These are phyloP conservation scores for Huntiella moniliformis DNA, from an alignment of 2,329 filamentous ascomycete genomes.

Conservation along the genomic window DNA sequence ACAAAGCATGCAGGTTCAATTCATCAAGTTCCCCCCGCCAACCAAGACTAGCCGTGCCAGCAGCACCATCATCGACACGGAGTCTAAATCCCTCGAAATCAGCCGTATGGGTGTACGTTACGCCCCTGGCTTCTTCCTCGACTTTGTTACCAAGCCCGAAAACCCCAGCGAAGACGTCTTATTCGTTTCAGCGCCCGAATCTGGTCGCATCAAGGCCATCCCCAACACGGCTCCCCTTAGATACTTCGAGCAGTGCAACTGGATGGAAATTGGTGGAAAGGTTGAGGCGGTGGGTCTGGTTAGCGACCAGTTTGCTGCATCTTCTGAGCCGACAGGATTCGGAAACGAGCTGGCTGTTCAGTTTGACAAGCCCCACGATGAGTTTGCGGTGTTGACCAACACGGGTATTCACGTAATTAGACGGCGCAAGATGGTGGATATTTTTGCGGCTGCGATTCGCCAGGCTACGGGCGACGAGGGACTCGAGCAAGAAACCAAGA, in stretches of 20 bases:
- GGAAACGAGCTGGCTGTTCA: constrained; percentile 95
- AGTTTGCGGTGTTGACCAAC: constrained; percentile 83
- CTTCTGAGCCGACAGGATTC: constrained; percentile 54
- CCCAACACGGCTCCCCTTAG: constrained; percentile 32
- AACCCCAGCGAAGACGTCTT: constrained; percentile 44
- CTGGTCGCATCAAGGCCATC: constrained; percentile 57
- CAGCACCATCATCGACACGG: constrained; percentile 25
- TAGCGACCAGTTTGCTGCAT: constrained; percentile 52
- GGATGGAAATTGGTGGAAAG: constrained; percentile 53
- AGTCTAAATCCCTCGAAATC: constrained; percentile 28
- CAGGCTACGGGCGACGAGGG: constrained; percentile 58
- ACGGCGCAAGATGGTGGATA: constrained; percentile 69
- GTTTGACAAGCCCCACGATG: constrained; percentile 63
- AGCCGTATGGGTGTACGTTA: constrained; percentile 43
- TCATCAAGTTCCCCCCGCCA: constrained; percentile 78
- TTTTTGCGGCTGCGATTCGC: constrained; percentile 69
- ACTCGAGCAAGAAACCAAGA: constrained; percentile 61
- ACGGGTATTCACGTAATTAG: constrained; percentile 76
- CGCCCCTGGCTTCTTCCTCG: constrained; percentile 79
- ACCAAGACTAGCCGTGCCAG: constrained; percentile 18
- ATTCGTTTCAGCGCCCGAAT: constrained; percentile 76
- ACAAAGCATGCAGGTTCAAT: constrained; percentile 93
- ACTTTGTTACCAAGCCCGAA: constrained; percentile 50
- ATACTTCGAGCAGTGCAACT: constrained; percentile 65
- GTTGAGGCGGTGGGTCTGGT: constrained; percentile 65